Base-by-base conservation (phyloP, 345 rosid genomes). In the Laguncularia racemosa region DNA sequence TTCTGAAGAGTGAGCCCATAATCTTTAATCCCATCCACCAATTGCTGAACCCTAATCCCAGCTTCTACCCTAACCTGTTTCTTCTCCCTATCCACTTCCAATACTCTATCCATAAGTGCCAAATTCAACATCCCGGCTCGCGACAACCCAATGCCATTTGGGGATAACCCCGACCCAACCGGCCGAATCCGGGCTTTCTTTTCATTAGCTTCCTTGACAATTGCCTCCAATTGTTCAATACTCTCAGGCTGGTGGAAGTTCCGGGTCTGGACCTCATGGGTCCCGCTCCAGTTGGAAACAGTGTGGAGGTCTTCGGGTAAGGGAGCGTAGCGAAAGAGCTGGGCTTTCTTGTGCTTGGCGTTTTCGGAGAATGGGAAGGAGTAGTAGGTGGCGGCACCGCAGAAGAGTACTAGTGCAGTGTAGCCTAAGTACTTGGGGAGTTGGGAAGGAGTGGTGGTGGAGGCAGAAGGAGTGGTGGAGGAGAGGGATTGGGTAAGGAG, bases 231-330 rank as follows among this genome's bases (percentile, higher is more conserved):
- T 57, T 89, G 81, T 16, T 76, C 57, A 40, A 87, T 56, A 57
- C 20, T 76, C 78, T 89, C 96, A 7, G 97, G 99, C 72, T 93
- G 97, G 70, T 80, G 80, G 58, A 89, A 93, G 55, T 71, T 60
- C 52, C 92, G 82, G 61, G 99, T 93, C 78, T 78, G 96, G 19
- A 93, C 99, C 87, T 93, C 99, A 73, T 93, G 96, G 58, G 97
- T 89, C 14, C 95, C 95, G 45, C 99, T 93, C 99, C 96, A 89
- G 67, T 93, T 93, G 66, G 99, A 85, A 21, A 93, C 85, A 10
- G 85, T 83, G 71, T 93, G 97, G 50, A 93, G 96, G 63, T 93
- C 99, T 14, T 89, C 99, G 1, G 97, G 96, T 14, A 93, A 64
- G 0, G 96, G 97, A 44, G 99, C 96, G 58, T 87, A 87, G 0